phyloP scores from a whole-genome alignment of 2,329 filamentous ascomycete genomes.

The Pyricularia grisea region DNA sequence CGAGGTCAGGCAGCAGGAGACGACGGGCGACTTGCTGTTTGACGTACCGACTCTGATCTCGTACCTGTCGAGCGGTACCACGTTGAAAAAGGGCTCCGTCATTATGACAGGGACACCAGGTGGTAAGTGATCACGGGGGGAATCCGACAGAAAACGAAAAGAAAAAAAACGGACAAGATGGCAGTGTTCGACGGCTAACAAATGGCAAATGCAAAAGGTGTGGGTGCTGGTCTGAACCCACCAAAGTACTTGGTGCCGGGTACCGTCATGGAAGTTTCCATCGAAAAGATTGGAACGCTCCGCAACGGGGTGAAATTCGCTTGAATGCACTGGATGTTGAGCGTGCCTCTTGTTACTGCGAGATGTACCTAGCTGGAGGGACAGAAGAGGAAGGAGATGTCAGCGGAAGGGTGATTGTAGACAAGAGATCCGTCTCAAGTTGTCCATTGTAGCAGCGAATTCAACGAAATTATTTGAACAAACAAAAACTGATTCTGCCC shows the following conservation, averaged over 20 bases:
- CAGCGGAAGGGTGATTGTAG: not conserved
- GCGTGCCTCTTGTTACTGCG: not conserved
- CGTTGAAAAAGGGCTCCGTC: slow-evolving; percentile 29
- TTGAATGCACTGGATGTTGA: slow-evolving; percentile 1
- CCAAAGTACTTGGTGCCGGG: slow-evolving; percentile 27
- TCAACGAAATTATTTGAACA: no score
- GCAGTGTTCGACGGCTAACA: not conserved
- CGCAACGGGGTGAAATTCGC: slow-evolving; percentile 23
- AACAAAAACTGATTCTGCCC: no score
- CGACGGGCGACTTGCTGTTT: slow-evolving; percentile 33
- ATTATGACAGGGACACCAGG: slow-evolving; percentile 37
- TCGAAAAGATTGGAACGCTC: slow-evolving; percentile 29
- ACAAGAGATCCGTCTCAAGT: not conserved
- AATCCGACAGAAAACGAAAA: no score
- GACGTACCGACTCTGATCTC: slow-evolving; percentile 25
- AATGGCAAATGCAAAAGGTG: slow-evolving; percentile 14
- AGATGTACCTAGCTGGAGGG: not conserved
- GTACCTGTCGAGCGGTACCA: slow-evolving; percentile 30
- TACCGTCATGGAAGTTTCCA: slow-evolving; percentile 27
- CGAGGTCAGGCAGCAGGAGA: slow-evolving; percentile 32
- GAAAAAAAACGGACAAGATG: not conserved
- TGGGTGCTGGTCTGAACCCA: slow-evolving; percentile 32
- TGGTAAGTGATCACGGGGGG: slow-evolving; percentile 15
- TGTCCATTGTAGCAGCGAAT: not conserved
- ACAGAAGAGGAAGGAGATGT: not conserved